phyloP scores from a whole-genome alignment of 495 filamentous ascomycete genomes.

The Aspergillus coremiiformis region DNA sequence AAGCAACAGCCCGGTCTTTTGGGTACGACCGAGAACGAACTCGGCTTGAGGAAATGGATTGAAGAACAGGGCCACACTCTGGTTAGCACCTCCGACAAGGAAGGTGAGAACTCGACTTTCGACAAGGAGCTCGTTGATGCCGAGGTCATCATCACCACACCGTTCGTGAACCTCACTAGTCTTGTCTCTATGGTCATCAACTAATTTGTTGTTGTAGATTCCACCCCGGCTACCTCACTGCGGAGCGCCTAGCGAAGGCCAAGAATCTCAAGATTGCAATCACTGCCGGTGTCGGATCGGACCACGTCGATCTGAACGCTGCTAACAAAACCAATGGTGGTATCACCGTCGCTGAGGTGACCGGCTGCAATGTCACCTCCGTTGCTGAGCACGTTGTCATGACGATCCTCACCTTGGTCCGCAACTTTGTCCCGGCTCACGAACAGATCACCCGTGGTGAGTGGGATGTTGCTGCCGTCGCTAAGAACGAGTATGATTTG shows the following conservation, averaged over 20 bases:
- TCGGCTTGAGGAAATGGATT: constrained; percentile 92
- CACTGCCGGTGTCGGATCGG: constrained; percentile 95
- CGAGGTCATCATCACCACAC: constrained; percentile 98
- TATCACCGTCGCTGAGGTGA: constrained; percentile 94
- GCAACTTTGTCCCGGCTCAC: constrained; percentile 97
- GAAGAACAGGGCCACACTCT: constrained; percentile 93
- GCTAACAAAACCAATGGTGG: constrained; percentile 98
- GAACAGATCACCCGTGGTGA: constrained; percentile 83
- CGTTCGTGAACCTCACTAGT: constrained; percentile 50
- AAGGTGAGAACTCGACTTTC: constrained; percentile 85
- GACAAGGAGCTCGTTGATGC: constrained; percentile 94
- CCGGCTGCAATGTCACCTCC: constrained; percentile 85
- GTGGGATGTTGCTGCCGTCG: constrained; percentile 91
- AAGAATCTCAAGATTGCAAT: constrained; percentile 98
- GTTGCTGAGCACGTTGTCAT: constrained; percentile 95
- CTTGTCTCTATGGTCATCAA: not conserved
- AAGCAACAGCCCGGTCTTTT: constrained; percentile 75
- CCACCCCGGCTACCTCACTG: constrained; percentile 96
- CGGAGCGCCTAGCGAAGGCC: constrained; percentile 91
- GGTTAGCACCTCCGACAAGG: constrained; percentile 96
- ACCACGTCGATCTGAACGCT: constrained; percentile 94
- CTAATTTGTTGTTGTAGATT: constrained; percentile 54
- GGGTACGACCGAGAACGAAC: constrained; percentile 96
- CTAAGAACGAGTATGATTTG: constrained; percentile 96
- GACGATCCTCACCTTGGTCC: constrained; percentile 93